Evolutionary conservation across 306 rosid genomes (phyloP).

Genomic region (Pyrus bretschneideri): DNA sequence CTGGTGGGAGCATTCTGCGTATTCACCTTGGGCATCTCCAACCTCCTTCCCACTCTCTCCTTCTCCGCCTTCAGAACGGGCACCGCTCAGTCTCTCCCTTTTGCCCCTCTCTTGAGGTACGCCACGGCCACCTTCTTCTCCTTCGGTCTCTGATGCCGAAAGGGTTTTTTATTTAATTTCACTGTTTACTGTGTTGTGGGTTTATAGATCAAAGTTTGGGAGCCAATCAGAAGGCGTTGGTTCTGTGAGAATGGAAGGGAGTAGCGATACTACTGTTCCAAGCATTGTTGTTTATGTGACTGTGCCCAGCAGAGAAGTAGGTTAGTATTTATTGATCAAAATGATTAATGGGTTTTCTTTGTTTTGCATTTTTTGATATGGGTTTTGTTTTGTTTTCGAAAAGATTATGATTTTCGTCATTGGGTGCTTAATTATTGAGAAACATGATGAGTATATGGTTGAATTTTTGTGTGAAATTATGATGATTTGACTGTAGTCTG

Average conservation of each 20-base stretch:
- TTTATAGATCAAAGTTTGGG: constrained; percentile 54
- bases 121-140: not conserved
- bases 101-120: constrained; percentile 42
- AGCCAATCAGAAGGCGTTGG: constrained; percentile 24
- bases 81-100: constrained; percentile 42
- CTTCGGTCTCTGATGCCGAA: not conserved
- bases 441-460: not conserved
- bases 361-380: not conserved
- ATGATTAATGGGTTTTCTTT: not conserved
- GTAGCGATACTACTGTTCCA: constrained; percentile 48
- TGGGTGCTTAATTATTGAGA: not conserved
- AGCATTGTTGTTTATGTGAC: constrained; percentile 93
- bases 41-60: constrained; percentile 27
- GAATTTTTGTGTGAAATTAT: not conserved
- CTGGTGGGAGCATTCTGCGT: constrained; percentile 72
- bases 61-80: constrained; percentile 47
- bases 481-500: not conserved
- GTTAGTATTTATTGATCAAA: constrained; percentile 20
- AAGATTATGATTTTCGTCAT: not conserved
- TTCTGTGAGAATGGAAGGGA: constrained; percentile 55
- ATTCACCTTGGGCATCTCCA: constrained; percentile 61
- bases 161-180: not conserved
- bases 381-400: not conserved
- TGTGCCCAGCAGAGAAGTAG: constrained; percentile 86
- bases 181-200: not conserved